Percentiles rank a stretch among this genome's conserved stretches.
Conservation (phyloP, 2,329 filamentous ascomycete species). For the Cladophialophora exuberans region DNA sequence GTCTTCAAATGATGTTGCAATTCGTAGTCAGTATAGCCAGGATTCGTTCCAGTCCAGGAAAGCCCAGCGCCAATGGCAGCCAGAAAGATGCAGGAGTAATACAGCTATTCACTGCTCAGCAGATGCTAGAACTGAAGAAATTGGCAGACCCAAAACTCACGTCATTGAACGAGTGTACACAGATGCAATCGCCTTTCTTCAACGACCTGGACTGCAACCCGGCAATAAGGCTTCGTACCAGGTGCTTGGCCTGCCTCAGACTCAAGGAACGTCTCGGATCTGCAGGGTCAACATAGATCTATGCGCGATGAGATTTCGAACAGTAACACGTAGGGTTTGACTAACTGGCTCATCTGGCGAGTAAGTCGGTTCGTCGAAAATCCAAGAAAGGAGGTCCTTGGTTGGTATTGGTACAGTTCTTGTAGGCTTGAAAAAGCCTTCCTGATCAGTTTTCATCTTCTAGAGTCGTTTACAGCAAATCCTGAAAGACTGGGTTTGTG, state of each 20-base stretch:
- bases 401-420: conserved; percentile 44
- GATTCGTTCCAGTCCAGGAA: conserved; percentile 55
- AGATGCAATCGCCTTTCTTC: conserved; percentile 55
- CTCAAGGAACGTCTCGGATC: conserved; percentile 38
- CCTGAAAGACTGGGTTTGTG: neutral
- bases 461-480: neutral
- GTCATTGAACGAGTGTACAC: conserved; percentile 59
- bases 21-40: conserved; percentile 51
- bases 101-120: conserved; percentile 21
- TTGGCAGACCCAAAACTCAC: neutral
- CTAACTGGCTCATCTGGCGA: conserved; percentile 53
- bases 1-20: conserved; percentile 51
- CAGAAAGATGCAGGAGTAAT: conserved; percentile 44
- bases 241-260: conserved; percentile 12
- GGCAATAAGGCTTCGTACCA: conserved; percentile 55
- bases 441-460: neutral
- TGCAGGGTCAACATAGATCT: conserved; percentile 54
- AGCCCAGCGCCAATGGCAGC: conserved; percentile 52
- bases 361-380: conserved; percentile 55
- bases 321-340: conserved; percentile 2
- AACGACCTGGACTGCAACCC: conserved; percentile 43
- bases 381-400: conserved; percentile 58
- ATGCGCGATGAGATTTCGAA: neutral
- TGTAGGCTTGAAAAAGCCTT: conserved; percentile 6
- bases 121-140: neutral